These are phyloP conservation scores for Arthrocladium fulminans DNA, from an alignment of 2,329 filamentous ascomycete species.

Conservation along the genomic window DNA sequence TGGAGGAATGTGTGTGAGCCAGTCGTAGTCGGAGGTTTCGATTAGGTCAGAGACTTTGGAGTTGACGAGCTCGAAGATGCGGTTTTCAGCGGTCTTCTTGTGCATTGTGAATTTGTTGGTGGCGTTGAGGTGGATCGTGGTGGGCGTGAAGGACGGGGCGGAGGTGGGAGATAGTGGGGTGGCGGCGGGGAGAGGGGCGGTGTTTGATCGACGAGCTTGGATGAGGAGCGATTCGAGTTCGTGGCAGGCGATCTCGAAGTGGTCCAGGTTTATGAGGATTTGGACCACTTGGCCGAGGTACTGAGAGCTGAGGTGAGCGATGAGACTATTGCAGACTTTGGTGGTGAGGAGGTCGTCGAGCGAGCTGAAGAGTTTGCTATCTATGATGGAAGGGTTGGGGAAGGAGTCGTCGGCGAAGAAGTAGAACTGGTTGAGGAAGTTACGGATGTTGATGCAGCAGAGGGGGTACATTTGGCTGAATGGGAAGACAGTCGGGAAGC, in stretches of 20 bases:
- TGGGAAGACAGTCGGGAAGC: conserved; percentile 88
- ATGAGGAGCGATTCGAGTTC: conserved; percentile 83
- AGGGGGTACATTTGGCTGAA: conserved; percentile 99
- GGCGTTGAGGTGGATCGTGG: conserved; percentile 52
- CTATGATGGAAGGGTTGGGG: conserved; percentile 72
- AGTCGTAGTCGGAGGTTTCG: conserved; percentile 95
- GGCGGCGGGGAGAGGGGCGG: conserved; percentile 53
- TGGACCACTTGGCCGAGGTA: conserved; percentile 97
- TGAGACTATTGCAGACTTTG: conserved; percentile 82
- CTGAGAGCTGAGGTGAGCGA: conserved; percentile 80
- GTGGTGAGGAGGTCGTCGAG: conserved; percentile 90
- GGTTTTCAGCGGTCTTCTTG: conserved; percentile 93
- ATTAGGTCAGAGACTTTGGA: conserved; percentile 97
- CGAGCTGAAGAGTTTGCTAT: conserved; percentile 77
- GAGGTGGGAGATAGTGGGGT: conserved; percentile 72
- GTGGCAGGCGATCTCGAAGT: conserved; percentile 87
- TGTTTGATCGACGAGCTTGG: conserved; percentile 65
- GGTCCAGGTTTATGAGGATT: conserved; percentile 93
- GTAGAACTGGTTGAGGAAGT: conserved; percentile 97
- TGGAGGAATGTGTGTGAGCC: conserved; percentile 55
- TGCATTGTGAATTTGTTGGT: conserved; percentile 80
- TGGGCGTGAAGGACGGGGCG: conserved; percentile 58
- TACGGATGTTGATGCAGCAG: conserved; percentile 95
- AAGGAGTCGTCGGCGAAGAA: conserved; percentile 96
- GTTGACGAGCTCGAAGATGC: conserved; percentile 97